Percentiles rank a stretch among this genome's conserved stretches.
Conservation (phyloP, 2,329 filamentous ascomycete species). For the Epichloe hybrida region DNA sequence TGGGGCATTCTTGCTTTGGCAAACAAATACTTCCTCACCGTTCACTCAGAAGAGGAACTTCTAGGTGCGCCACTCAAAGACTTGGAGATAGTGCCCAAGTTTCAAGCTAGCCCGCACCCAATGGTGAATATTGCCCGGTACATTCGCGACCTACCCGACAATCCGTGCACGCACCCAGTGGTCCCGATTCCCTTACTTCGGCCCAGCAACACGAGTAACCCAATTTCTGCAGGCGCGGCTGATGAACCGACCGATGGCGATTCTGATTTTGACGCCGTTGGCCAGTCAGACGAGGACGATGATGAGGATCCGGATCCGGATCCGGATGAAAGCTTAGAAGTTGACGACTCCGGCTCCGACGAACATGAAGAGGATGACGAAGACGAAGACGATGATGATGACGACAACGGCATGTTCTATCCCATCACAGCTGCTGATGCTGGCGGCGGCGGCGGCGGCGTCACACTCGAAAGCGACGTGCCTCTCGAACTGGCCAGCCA, state of each 20-base stretch:
- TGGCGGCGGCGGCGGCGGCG: not conserved
- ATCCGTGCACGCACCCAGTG: conserved; percentile 13
- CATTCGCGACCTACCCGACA: conserved; percentile 16
- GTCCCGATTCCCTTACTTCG: not conserved
- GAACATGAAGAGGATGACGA: conserved; percentile 1
- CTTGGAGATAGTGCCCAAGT: conserved; percentile 10
- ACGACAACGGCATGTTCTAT: not conserved
- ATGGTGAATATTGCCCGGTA: conserved; percentile 16
- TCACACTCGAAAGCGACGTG: not conserved
- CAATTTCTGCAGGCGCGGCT: not conserved
- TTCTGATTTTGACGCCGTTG: conserved; percentile 9
- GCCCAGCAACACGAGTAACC: not conserved
- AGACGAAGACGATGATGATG: not conserved
- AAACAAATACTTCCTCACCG: conserved; percentile 27
- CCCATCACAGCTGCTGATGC: not conserved
- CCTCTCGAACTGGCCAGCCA: not conserved
- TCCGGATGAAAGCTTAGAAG: not conserved
- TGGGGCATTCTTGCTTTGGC: conserved; percentile 38
- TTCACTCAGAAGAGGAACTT: conserved; percentile 20
- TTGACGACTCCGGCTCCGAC: not conserved
- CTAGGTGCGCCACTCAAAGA: conserved; percentile 15
- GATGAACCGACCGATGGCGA: not conserved
- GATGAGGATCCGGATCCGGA: conserved; percentile 8
- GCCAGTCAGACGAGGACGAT: conserved; percentile 6
- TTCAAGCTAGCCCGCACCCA: conserved; percentile 2